Percentiles rank a stretch among this genome's conserved stretches.
These are phyloP conservation scores for Hanseniaspora jakobsenii DNA, from an alignment of 805 yeast species.

Conservation along the genomic window DNA sequence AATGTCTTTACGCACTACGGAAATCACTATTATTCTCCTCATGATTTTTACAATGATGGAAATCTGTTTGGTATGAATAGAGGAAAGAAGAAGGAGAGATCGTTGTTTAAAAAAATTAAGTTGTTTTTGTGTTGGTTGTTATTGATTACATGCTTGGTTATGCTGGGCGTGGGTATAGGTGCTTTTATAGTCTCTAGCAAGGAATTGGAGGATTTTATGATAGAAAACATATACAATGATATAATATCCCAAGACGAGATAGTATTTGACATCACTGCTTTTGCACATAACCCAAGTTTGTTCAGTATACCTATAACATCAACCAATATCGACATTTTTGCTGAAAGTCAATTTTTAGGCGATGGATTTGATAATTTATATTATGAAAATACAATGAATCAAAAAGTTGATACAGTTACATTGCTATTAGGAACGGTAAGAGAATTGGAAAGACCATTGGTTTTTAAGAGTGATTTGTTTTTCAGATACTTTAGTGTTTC, in stretches of 20 bases:
- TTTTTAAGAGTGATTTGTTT: constrained; percentile 68
- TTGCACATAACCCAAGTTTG: constrained; percentile 81
- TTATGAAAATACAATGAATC: constrained; percentile 19
- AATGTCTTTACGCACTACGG: background rate
- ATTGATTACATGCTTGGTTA: constrained; percentile 37
- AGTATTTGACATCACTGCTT: constrained; percentile 62
- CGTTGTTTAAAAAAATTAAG: constrained; percentile 27
- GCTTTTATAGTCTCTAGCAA: constrained; percentile 76
- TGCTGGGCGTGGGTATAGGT: constrained; percentile 70
- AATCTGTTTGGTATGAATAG: constrained; percentile 2
- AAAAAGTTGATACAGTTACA: constrained; percentile 38
- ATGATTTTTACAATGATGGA: constrained; percentile 32
- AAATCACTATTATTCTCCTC: constrained; percentile 33
- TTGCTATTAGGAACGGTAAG: constrained; percentile 61
- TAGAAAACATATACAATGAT: constrained; percentile 53
- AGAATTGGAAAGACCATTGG: constrained; percentile 57
- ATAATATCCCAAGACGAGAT: constrained; percentile 75
- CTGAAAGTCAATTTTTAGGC: constrained; percentile 30
- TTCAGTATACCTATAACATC: constrained; percentile 50
- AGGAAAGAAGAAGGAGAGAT: constrained; percentile 22
- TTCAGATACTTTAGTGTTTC: constrained; percentile 47
- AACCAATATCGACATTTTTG: constrained; percentile 76
- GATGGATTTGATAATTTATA: constrained; percentile 16
- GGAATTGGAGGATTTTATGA: constrained; percentile 57
- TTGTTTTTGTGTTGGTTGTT: constrained; percentile 29